Evolutionary conservation across 2,329 filamentous ascomycete species (phyloP).

Genomic region (Cercospora zeae-maydis): DNA sequence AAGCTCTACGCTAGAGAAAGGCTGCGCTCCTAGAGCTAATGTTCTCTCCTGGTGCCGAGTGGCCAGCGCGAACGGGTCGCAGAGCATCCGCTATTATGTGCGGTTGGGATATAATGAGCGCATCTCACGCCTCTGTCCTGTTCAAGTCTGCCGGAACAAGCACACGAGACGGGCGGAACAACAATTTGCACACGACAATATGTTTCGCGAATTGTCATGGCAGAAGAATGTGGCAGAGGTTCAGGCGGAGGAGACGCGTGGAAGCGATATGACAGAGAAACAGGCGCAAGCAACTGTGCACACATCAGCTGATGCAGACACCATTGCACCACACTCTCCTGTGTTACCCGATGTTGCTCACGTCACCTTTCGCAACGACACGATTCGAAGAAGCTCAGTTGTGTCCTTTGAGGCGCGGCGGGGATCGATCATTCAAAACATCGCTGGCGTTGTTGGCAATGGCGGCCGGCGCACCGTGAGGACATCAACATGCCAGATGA

Average conservation of each 20-base stretch:
- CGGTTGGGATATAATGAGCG: background rate
- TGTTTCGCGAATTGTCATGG: constrained; percentile 1
- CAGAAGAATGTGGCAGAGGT: background rate
- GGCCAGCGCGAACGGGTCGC: background rate
- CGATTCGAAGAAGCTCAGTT: background rate
- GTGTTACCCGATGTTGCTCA: background rate
- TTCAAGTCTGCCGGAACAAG: background rate
- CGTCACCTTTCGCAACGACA: background rate
- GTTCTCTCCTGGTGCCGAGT: background rate
- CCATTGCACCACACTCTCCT: background rate
- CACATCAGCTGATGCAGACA: background rate
- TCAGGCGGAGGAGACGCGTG: background rate
- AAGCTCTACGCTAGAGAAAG: background rate
- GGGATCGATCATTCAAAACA: background rate
- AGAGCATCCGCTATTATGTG: background rate
- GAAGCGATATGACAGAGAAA: background rate
- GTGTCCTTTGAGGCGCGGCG: constrained; percentile 1
- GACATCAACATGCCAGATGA: constrained; percentile 3
- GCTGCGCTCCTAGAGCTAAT: background rate
- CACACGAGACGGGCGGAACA: background rate
- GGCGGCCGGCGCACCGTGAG: background rate
- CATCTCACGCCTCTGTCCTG: background rate
- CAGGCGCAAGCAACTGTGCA: background rate
- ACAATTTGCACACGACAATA: background rate
- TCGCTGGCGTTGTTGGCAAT: background rate